These are phyloP conservation scores for Leccinum sublutescens DNA, from an alignment of 768 basidiomycete species.

Conservation along the genomic window DNA sequence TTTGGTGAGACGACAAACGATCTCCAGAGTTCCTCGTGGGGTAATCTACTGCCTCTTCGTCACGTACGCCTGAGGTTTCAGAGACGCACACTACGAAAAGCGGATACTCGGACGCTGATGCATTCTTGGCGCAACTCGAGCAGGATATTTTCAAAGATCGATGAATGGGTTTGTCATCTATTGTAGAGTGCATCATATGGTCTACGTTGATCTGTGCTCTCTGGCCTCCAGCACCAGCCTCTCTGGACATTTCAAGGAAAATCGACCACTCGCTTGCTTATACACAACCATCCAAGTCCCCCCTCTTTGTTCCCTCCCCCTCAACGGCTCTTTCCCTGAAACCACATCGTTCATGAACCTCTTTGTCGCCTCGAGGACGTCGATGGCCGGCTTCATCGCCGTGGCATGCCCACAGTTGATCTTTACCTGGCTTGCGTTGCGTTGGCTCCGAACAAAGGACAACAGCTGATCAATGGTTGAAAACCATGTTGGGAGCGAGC, in stretches of 20 bases:
- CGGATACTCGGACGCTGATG: conserved; percentile 44
- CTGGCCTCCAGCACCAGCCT: conserved; percentile 42
- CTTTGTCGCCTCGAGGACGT: conserved; percentile 41
- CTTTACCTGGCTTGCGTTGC: conserved; percentile 28
- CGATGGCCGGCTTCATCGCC: conserved; percentile 42
- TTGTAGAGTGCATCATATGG: not conserved
- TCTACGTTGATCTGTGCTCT: conserved; percentile 7
- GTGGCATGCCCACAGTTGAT: conserved; percentile 55
- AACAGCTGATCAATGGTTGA: conserved; percentile 42
- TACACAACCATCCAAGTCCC: conserved; percentile 45
- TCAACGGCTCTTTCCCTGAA: conserved; percentile 38
- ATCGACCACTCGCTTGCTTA: conserved; percentile 40
- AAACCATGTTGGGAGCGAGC: conserved; percentile 52
- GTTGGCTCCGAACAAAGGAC: conserved; percentile 37
- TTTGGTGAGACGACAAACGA: no score
- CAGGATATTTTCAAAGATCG: conserved; percentile 47
- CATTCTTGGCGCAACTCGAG: conserved; percentile 65
- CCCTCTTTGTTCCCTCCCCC: conserved; percentile 30
- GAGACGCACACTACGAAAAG: conserved; percentile 25
- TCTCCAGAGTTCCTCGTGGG: no score
- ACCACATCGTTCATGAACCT: conserved; percentile 50
- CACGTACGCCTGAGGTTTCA: conserved; percentile 23
- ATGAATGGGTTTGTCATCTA: not conserved
- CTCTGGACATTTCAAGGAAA: conserved; percentile 50
- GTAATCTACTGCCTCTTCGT: conserved; percentile 17